Percentiles rank a stretch among this genome's conserved stretches.
Evolutionary conservation across 345 rosid genomes (phyloP).

Genomic region (Eucalyptus grandis): DNA sequence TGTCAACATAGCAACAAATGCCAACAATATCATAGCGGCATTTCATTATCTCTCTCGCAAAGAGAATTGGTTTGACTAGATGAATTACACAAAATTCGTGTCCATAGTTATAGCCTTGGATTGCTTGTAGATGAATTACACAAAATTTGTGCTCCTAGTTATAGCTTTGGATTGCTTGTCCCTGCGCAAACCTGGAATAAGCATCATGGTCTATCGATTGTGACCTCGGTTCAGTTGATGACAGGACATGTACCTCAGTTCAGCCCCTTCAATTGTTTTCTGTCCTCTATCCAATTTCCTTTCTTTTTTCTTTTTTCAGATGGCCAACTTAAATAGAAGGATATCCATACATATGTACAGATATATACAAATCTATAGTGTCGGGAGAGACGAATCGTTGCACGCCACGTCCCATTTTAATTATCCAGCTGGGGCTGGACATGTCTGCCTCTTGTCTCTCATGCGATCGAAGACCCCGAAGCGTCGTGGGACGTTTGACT

Average conservation of each 20-base stretch:
- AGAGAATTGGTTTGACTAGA: background rate
- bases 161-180: background rate
- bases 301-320: background rate
- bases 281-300: background rate
- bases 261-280: background rate
- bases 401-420: background rate
- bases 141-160: background rate
- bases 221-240: background rate
- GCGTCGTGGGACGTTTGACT: background rate
- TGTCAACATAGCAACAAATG: background rate
- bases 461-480: background rate
- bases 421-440: background rate
- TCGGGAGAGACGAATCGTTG: background rate
- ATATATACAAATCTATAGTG: background rate
- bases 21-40: background rate
- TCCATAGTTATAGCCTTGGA: background rate
- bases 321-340: background rate
- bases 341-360: background rate
- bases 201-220: background rate
- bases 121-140: background rate
- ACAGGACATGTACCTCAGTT: background rate
- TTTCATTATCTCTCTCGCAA: background rate
- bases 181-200: background rate
- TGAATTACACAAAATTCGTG: background rate
- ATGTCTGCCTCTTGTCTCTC: background rate